Conservation (phyloP, 164 flowering plant species). For the Vitis rotundifolia region DNA sequence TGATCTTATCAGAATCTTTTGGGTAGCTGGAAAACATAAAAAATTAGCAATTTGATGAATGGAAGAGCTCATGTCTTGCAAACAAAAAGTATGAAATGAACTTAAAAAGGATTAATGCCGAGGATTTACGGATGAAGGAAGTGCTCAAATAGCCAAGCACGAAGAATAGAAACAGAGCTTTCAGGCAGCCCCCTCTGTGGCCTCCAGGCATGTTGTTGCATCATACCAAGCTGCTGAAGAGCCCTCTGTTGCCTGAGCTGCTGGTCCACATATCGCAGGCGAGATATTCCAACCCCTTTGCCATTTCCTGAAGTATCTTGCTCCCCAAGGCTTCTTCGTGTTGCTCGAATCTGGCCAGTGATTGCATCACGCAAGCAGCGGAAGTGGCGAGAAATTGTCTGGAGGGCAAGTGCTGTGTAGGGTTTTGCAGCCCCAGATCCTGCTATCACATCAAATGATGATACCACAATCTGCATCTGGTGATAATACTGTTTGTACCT, state of each 20-base stretch:
- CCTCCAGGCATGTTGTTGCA: conserved; percentile 55
- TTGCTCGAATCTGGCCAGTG: conserved; percentile 39
- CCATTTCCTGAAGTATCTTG: conserved; percentile 36
- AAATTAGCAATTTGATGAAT: background rate
- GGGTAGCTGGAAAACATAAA: conserved; percentile 47
- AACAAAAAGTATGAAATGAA: background rate
- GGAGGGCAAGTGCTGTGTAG: conserved; percentile 65
- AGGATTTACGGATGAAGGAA: conserved; percentile 53
- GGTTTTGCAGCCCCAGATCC: conserved; percentile 69
- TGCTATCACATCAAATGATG: conserved; percentile 59
- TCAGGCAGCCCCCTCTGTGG: conserved; percentile 57
- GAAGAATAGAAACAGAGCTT: conserved; percentile 48
- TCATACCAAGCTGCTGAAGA: conserved; percentile 60
- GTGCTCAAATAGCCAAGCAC: conserved; percentile 61
- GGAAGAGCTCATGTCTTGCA: background rate
- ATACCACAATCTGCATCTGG: conserved; percentile 71
- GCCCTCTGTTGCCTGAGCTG: conserved; percentile 65
- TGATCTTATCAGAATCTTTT: conserved; percentile 84
- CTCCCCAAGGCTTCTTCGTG: conserved; percentile 55
- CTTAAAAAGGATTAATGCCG: background rate
- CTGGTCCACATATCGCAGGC: conserved; percentile 65
- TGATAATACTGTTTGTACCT: conserved; percentile 67
- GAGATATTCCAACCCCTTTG: conserved; percentile 54
- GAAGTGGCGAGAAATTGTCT: conserved; percentile 70
- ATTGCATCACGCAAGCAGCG: conserved; percentile 65